Percentiles rank a stretch among this genome's conserved stretches.
Evolutionary conservation across 202 grass and related monocot species (phyloP).

Genomic region (Brachypodium distachyon): DNA sequence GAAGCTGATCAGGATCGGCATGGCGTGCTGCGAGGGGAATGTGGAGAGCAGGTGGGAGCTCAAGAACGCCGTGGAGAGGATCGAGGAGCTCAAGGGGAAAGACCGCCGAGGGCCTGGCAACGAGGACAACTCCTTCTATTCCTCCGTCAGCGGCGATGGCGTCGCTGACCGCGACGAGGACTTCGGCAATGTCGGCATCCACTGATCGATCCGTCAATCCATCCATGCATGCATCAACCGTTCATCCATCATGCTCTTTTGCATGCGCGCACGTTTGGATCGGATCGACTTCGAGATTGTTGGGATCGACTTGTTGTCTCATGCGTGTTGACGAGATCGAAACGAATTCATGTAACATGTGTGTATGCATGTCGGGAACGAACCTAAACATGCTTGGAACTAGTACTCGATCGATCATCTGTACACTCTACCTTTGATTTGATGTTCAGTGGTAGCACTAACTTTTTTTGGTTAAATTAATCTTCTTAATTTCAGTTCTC

Average conservation of each 20-base stretch:
- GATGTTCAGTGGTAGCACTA: slow-evolving; percentile 2
- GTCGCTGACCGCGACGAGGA: slow-evolving; percentile 19
- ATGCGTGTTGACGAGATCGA: too few relatives aligned
- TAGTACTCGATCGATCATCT: neutral
- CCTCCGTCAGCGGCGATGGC: slow-evolving; percentile 4
- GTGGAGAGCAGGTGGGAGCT: slow-evolving; percentile 65
- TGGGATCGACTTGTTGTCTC: too few relatives aligned
- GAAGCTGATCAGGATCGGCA: slow-evolving; percentile 61
- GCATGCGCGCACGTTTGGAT: too few relatives aligned
- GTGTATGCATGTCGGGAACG: neutral
- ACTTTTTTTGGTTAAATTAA: neutral
- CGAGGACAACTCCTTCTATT: slow-evolving; percentile 24
- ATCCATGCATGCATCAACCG: neutral
- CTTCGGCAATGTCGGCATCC: slow-evolving; percentile 29
- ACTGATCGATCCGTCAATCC: neutral
- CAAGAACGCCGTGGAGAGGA: slow-evolving; percentile 44
- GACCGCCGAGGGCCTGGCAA: neutral
- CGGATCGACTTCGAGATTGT: too few relatives aligned
- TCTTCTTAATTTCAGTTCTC: neutral
- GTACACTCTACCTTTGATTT: neutral
- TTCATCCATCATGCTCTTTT: neutral
- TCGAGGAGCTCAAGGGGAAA: slow-evolving; percentile 47
- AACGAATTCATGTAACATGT: neutral
- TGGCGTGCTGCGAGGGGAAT: slow-evolving; percentile 59
- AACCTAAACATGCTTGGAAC: neutral